These are phyloP conservation scores for Amanita muscaria DNA, from an alignment of 768 basidiomycete species.

Conservation along the genomic window DNA sequence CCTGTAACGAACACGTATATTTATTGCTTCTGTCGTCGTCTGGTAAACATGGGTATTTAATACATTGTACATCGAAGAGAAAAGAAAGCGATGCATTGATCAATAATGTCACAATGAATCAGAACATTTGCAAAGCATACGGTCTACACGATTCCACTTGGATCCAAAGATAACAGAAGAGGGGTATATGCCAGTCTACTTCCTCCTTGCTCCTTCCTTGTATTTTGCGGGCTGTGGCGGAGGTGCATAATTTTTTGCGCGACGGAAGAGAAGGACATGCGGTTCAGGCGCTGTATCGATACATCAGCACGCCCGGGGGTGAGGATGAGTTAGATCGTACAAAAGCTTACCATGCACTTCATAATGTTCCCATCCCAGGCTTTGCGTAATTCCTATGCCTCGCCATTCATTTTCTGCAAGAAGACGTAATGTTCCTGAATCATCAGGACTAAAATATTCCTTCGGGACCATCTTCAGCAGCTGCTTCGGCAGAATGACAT, in stretches of 20 bases:
- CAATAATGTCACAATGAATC: not conserved
- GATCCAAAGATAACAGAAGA: slow-evolving; percentile 2
- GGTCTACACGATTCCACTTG: slow-evolving; percentile 7
- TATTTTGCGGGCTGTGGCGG: slow-evolving; percentile 35
- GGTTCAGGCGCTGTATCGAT: slow-evolving; percentile 69
- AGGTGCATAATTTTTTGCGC: slow-evolving; percentile 58
- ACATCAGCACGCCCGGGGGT: not conserved
- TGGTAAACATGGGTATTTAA: too few species aligned
- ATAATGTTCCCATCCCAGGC: slow-evolving; percentile 94
- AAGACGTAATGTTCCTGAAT: slow-evolving; percentile 69
- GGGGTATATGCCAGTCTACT: slow-evolving; percentile 20
- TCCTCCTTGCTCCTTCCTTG: slow-evolving; percentile 30
- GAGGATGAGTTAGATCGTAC: slow-evolving; percentile 4
- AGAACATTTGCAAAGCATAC: slow-evolving; percentile 7
- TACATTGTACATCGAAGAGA: not conserved
- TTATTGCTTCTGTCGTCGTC: not conserved
- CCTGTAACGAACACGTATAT: too few species aligned
- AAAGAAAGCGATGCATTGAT: not conserved
- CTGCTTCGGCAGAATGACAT: slow-evolving; percentile 93
- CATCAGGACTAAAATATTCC: slow-evolving; percentile 68
- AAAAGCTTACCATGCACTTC: slow-evolving; percentile 80
- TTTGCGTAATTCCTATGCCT: slow-evolving; percentile 93
- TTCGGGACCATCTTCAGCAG: slow-evolving; percentile 92
- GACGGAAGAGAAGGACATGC: slow-evolving; percentile 89
- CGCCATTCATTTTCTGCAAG: slow-evolving; percentile 89